These are phyloP conservation scores for Solanum habrochaites DNA, from an alignment of 257 asterid genomes.

Conservation along the genomic window DNA sequence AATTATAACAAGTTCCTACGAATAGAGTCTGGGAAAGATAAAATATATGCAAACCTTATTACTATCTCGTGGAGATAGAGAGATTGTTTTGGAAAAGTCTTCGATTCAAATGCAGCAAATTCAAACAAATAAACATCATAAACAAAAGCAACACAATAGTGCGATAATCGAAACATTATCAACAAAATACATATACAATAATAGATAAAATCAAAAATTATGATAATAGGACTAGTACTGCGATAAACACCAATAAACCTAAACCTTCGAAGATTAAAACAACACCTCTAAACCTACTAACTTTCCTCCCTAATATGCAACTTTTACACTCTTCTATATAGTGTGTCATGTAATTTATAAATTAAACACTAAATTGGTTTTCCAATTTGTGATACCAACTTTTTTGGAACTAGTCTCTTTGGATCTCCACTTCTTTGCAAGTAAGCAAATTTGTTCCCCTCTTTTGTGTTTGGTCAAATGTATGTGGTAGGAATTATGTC, in stretches of 20 bases:
- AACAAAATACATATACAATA: no score
- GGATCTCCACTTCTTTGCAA: not conserved
- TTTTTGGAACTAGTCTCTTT: not conserved
- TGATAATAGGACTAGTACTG: accelerated
- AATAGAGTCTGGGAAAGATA: accelerated
- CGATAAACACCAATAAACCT: not conserved
- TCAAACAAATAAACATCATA: no score
- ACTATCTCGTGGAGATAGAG: accelerated
- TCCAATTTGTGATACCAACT: not conserved
- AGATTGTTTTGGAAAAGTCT: no score
- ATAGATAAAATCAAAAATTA: no score
- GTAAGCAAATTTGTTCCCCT: not conserved
- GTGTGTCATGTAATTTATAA: not conserved
- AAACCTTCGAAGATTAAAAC: no score
- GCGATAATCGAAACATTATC: no score
- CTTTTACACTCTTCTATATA: no score
- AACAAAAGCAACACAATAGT: no score
- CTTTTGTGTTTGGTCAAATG: not conserved
- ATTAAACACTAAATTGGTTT: not conserved
- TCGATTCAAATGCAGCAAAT: no score
- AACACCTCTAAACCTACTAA: accelerated
- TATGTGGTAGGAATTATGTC: not conserved
- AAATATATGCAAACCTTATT: no score
- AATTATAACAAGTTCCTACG: no score
- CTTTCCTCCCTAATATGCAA: accelerated